Evolutionary conservation across 163 green algal genomes (phyloP), one percentile per base, ranked within the genome.

Genomic region (Chlorella variabilis): DNA sequence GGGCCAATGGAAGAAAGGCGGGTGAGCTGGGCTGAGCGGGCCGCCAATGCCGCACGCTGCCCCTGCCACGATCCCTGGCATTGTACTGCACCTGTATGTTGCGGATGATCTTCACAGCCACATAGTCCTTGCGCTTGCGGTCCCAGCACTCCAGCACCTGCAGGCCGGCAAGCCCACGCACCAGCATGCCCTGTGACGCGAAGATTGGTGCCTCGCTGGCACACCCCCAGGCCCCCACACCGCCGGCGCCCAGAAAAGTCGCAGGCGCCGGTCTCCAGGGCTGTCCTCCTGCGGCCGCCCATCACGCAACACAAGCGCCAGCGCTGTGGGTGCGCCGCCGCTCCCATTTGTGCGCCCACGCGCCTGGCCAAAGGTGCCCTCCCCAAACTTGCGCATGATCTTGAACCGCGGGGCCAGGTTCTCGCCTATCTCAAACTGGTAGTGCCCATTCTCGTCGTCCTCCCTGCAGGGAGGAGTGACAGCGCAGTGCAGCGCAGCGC

Each of bases 101-200:
- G n/a, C 97, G 89, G 27, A 99, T 95, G 54, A 99, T 93, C 84
- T 99, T 99, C 69, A 99, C 94, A 3, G 97, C 97, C 7, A 98
- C 95, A 80, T 98, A 98, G 45, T 93, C 85, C 61, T 92, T 89
- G 48, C 89, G 84, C 49, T 95, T 90, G 15, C 96, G 86, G 88
- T 99, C 97, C 96, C 96, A 99, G 90, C 97, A 99, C 82, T 99
- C 97, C 13, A 99, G 82, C 29, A 99, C 97, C 73, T 78, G 71
- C 51, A 20, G 54, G 20, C 13, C 15, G 20, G 23, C 13, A 62
- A 15, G 54, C 11, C 45, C 45, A 11, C 45, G 45, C 11, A 11
- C 45, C 45, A 54, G n/a, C n/a, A n/a, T n/a, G n/a, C n/a, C n/a
- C n/a, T n/a, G n/a, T n/a, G n/a, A n/a, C n/a, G n/a, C n/a, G n/a